phyloP scores from a whole-genome alignment of 1,139 yeast species.

The Geotrichum australiense region DNA sequence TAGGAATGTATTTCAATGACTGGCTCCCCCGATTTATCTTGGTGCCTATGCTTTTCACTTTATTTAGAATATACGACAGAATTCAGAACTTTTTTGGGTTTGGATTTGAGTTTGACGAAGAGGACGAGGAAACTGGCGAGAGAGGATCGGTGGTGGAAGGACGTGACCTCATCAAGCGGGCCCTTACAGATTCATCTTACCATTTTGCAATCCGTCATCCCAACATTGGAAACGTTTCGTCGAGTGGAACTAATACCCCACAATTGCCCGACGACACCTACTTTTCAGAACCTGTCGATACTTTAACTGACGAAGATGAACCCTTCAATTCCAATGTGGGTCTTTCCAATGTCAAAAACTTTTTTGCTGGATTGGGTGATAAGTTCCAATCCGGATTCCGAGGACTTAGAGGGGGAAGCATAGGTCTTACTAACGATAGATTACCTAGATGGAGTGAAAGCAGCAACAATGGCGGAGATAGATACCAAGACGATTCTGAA shows the following conservation, averaged over 20 bases:
- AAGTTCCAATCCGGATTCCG: slow-evolving; percentile 7
- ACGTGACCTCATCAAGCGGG: slow-evolving; percentile 33
- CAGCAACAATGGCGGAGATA: slow-evolving; percentile 8
- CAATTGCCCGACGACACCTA: slow-evolving; percentile 2
- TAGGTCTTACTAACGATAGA: background rate
- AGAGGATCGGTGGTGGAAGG: slow-evolving; percentile 33
- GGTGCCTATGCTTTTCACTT: slow-evolving; percentile 57
- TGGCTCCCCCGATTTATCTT: slow-evolving; percentile 68
- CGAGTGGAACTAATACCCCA: slow-evolving; percentile 11
- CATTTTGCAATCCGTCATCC: slow-evolving; percentile 23
- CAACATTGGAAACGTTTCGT: slow-evolving; percentile 7
- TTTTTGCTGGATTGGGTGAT: slow-evolving; percentile 13
- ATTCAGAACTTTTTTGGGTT: slow-evolving; percentile 48
- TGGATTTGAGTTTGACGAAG: slow-evolving; percentile 46
- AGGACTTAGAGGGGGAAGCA: background rate
- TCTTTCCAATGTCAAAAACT: slow-evolving; percentile 7
- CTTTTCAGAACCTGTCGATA: background rate
- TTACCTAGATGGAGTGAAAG: slow-evolving; percentile 20
- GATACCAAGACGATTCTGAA: slow-evolving; percentile 19
- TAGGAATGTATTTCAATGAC: slow-evolving; percentile 65
- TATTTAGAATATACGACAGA: slow-evolving; percentile 63
- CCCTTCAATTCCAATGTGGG: slow-evolving; percentile 1
- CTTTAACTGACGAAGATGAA: slow-evolving; percentile 1
- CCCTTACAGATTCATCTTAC: slow-evolving; percentile 30
- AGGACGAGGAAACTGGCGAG: slow-evolving; percentile 39